Evolutionary conservation across 2,329 filamentous ascomycete genomes (phyloP), one percentile per base, ranked within the genome.

Genomic region (Paramyrothecium sp.): DNA sequence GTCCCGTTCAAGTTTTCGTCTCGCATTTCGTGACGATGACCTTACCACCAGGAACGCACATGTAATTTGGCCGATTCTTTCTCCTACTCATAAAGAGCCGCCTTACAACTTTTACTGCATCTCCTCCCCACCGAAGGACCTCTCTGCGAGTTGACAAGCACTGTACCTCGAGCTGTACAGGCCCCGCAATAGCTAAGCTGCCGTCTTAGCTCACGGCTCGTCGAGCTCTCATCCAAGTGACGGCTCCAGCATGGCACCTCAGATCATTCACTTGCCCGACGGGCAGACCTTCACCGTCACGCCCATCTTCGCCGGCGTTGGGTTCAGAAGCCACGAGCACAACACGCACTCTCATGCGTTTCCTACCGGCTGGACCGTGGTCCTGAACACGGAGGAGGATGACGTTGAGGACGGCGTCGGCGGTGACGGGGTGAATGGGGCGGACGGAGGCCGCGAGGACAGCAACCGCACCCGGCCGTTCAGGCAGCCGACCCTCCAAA

Each of bases 301-400:
- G 16, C 90, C 92, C 1, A 91, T 97, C 23, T 97, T 97, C 71
- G 92, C 90, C n/a, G 94, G 94, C 33, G 82, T 95, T 56, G 91
- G 89, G 67, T 97, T 97, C 86, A 95, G 93, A 72, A 85, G 88
- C 57, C 89, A 91, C 69, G 89, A 95, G 60, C 77, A 91, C 61
- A 89, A 83, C 67, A 78, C 81, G 23, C 85, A 89, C 67, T 83
- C 84, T 64, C 87, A 87, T 54, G 83, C 88, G 3, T 93, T 92
- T 59, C 92, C 93, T 0, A 84, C 90, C 7, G 93, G 93, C 33
- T 98, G 94, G 94, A 96, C 90, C 2, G 88, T 97, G 53, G 89
- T 94, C 30, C 80, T 98, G 41, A 89, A 93, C 66, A 91, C 89
- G 2, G 87, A 90, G 34, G 73, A 80, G 57, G 69, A 65, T 16